These are phyloP conservation scores for Tetratostichococcus sp. DNA, from an alignment of 139 green algal species.

Conservation along the genomic window DNA sequence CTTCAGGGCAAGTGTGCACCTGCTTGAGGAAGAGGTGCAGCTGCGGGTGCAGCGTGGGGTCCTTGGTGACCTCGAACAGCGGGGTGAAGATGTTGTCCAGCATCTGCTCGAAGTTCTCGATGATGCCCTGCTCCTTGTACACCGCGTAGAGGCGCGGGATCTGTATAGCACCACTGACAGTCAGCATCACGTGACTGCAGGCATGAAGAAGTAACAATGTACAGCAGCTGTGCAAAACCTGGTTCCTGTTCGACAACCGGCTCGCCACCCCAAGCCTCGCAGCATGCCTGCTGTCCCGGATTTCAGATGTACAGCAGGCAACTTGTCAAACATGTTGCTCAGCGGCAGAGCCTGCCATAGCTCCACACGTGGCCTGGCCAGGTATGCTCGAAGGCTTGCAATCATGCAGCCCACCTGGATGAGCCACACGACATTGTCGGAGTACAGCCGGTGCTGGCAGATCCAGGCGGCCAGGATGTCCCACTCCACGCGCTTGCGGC, in stretches of 20 bases:
- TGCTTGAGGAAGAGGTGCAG: slow-evolving; percentile 93
- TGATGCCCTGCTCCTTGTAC: slow-evolving; percentile 85
- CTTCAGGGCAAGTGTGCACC: too few relatives aligned
- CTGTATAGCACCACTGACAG: slow-evolving; percentile 27
- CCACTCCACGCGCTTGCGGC: slow-evolving; percentile 87
- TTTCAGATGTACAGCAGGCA: too few relatives aligned
- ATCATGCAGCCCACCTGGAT: too few relatives aligned
- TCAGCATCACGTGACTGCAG: not conserved
- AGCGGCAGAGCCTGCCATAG: too few relatives aligned
- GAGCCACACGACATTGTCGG: slow-evolving; percentile 95
- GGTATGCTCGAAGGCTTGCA: too few relatives aligned
- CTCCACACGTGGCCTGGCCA: too few relatives aligned
- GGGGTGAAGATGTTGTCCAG: slow-evolving; percentile 98
- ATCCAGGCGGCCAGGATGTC: slow-evolving; percentile 97
- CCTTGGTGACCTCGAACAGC: slow-evolving; percentile 96
- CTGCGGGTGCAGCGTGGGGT: slow-evolving; percentile 92
- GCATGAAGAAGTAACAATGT: too few relatives aligned
- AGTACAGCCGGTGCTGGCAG: slow-evolving; percentile 87
- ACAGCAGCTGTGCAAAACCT: too few relatives aligned
- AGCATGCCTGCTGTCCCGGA: too few relatives aligned
- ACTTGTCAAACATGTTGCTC: too few relatives aligned
- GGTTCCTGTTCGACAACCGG: too few relatives aligned
- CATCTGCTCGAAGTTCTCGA: slow-evolving; percentile 83
- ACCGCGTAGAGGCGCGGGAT: slow-evolving; percentile 96
- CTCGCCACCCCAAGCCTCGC: too few relatives aligned